Conservation (phyloP, 108 stramenopile species). For the Nannochloropsis granulata region DNA sequence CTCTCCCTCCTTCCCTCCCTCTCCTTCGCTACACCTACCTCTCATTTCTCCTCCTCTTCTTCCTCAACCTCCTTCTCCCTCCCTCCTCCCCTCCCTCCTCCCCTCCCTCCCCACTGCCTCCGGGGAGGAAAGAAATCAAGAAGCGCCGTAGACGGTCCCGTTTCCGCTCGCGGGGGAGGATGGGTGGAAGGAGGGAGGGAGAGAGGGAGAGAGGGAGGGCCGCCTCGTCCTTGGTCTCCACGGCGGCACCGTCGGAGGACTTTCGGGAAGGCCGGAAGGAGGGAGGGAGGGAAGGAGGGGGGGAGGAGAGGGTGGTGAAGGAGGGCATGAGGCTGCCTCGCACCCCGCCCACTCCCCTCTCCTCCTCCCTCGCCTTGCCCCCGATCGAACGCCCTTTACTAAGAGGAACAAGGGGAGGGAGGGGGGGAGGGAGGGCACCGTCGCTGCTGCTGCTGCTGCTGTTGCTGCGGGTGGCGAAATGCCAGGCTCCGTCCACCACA, state of each 20-base stretch:
- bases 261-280: not conserved
- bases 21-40: not conserved
- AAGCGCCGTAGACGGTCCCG: too few species aligned
- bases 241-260: not conserved
- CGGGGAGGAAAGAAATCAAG: not conserved
- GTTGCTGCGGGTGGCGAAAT: too few species aligned
- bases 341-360: not conserved
- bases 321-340: not conserved
- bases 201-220: not conserved
- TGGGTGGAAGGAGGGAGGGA: too few species aligned
- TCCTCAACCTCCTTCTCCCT: not conserved
- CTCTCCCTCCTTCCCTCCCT: not conserved
- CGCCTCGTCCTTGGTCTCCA: not conserved
- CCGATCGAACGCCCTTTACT: not conserved
- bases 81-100: not conserved
- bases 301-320: not conserved
- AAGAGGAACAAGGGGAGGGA: too few species aligned
- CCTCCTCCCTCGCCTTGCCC: not conserved
- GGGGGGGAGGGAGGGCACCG: too few species aligned
- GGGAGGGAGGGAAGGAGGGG: not conserved
- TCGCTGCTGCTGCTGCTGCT: too few species aligned
- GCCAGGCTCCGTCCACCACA: too few species aligned
- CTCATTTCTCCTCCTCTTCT: not conserved
- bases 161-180: too few species aligned
- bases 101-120: not conserved